Conservation (phyloP, 208 protist species). For the Crithidia thermophila region DNA sequence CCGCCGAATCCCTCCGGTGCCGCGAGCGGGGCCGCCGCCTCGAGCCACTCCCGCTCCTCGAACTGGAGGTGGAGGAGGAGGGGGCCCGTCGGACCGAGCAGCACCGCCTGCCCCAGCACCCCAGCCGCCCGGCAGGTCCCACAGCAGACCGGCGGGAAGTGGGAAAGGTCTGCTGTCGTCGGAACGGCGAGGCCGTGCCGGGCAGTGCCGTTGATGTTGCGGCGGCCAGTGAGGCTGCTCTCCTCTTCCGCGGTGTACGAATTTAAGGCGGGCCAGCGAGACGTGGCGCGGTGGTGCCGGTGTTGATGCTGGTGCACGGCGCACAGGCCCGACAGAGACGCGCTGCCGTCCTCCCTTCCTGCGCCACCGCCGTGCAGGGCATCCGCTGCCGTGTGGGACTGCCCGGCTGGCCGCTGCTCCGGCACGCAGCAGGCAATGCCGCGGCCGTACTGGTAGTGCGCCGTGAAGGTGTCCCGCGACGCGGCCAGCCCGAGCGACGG, state of each 20-base stretch:
- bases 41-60: slow-evolving; percentile 35
- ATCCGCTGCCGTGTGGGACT: background rate
- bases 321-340: background rate
- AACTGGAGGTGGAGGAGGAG: slow-evolving; percentile 67
- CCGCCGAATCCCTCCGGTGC: background rate
- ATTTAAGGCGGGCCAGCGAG: background rate
- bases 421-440: slow-evolving; percentile 65
- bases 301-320: slow-evolving; percentile 4
- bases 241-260: slow-evolving; percentile 8
- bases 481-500: slow-evolving; percentile 48
- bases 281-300: background rate
- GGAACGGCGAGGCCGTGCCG: too few species aligned
- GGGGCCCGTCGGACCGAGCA: slow-evolving; percentile 59
- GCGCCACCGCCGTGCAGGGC: background rate
- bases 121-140: slow-evolving; percentile 37
- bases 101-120: slow-evolving; percentile 56
- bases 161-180: background rate
- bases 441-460: slow-evolving; percentile 62
- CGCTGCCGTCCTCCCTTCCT: background rate
- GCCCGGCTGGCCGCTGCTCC: slow-evolving; percentile 12
- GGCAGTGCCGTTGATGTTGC: slow-evolving; percentile 1
- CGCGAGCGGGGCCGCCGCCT: slow-evolving; percentile 1
- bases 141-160: slow-evolving; percentile 47
- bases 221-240: background rate
- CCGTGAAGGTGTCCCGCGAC: slow-evolving; percentile 34